phyloP scores from a whole-genome alignment of 345 rosid species.

The Draba incana region DNA sequence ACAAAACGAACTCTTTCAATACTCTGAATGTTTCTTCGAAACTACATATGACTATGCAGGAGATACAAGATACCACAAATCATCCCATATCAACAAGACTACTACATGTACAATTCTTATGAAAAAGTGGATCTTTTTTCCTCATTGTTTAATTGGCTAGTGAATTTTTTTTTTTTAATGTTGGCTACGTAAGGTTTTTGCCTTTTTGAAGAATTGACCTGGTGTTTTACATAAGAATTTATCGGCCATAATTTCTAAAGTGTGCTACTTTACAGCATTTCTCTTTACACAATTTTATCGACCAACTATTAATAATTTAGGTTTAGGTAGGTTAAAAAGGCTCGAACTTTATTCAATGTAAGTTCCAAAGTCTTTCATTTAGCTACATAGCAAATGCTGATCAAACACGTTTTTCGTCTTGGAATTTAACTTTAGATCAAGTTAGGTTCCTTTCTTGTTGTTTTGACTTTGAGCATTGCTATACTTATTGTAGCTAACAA shows the following conservation, averaged over 20 bases:
- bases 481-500: constrained; percentile 1
- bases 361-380: constrained; percentile 13
- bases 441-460: constrained; percentile 37
- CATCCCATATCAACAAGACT: background rate
- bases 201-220: background rate
- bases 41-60: background rate
- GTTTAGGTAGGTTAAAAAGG: constrained; percentile 1
- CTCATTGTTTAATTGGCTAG: no score
- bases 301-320: background rate
- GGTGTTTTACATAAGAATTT: background rate
- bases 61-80: background rate
- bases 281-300: background rate
- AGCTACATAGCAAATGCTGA: background rate
- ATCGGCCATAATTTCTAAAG: no score
- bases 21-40: background rate
- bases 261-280: no score
- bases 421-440: background rate
- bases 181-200: background rate
- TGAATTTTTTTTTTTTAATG: no score
- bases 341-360: background rate
- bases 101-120: no score
- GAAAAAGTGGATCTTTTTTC: no score
- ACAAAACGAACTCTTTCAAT: no score
- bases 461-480: constrained; percentile 23
- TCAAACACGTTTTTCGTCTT: constrained; percentile 24